phyloP scores from a whole-genome alignment of 139 green algal genomes.

The Coelastrella sp. region DNA sequence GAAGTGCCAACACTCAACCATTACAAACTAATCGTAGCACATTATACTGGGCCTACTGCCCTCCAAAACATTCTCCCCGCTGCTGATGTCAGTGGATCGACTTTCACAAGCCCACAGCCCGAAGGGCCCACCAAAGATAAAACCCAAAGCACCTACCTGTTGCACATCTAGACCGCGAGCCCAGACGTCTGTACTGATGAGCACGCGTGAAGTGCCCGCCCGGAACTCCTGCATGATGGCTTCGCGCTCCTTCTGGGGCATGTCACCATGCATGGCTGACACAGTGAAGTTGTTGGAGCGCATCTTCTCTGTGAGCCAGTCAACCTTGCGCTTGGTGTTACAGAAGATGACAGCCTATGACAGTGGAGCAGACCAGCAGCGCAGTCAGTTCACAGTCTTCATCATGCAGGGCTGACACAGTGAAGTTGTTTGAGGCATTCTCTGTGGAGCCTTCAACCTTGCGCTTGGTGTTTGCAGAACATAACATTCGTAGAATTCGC shows the following conservation, averaged over 20 bases:
- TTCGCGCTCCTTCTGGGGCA: slow-evolving; percentile 99
- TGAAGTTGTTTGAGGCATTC: slow-evolving; percentile 99
- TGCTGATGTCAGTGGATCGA: too few relatives aligned
- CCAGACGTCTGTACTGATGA: slow-evolving; percentile 99
- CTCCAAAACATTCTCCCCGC: too few relatives aligned
- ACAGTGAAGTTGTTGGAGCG: slow-evolving; percentile 99
- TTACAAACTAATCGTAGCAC: too few relatives aligned
- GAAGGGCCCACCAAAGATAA: too few relatives aligned
- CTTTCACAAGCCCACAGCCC: too few relatives aligned
- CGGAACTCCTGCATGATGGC: slow-evolving; percentile 98
- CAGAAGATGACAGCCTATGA: slow-evolving; percentile 98
- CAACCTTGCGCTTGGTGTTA: slow-evolving; percentile 98
- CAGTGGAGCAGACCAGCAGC: not conserved
- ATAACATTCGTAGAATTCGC: slow-evolving; percentile 78
- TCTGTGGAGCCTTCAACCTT: slow-evolving; percentile 98
- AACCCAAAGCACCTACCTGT: slow-evolving; percentile 70
- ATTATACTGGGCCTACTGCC: too few relatives aligned
- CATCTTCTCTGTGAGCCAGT: slow-evolving; percentile 99
- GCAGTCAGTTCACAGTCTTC: slow-evolving; percentile 59
- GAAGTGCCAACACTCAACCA: too few relatives aligned
- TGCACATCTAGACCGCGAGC: slow-evolving; percentile 98
- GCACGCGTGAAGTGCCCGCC: slow-evolving; percentile 87
- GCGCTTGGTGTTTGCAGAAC: slow-evolving; percentile 98
- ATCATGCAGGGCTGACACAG: slow-evolving; percentile 97
- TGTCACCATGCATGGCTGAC: slow-evolving; percentile 97